Evolutionary conservation across 371 early-diverging fungal genomes (phyloP).

Genomic region (Mucor irregularis): DNA sequence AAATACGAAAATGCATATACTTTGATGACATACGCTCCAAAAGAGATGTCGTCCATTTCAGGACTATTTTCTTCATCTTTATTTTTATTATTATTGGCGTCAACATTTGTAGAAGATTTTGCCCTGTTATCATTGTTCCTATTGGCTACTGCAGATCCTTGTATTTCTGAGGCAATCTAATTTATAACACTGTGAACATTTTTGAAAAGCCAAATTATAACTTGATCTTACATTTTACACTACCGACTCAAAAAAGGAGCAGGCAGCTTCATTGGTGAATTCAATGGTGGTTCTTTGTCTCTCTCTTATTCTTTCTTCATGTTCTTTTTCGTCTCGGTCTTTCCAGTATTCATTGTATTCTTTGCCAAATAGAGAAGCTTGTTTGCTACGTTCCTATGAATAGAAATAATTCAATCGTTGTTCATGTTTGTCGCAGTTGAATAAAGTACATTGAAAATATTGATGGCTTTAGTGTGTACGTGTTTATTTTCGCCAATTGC

Average conservation of each 20-base stretch:
- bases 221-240: slow-evolving; percentile 6
- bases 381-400: slow-evolving; percentile 9
- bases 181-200: not conserved
- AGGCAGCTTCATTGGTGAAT: slow-evolving; percentile 16
- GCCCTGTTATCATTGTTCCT: not conserved
- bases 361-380: slow-evolving; percentile 4
- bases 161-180: not conserved
- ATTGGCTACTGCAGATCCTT: not conserved
- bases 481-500: slow-evolving; percentile 5
- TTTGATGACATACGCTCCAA: too few relatives aligned
- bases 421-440: slow-evolving; percentile 2
- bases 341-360: slow-evolving; percentile 10
- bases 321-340: not conserved
- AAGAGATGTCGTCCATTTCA: too few relatives aligned
- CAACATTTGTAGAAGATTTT: not conserved
- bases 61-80: too few relatives aligned
- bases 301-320: slow-evolving; percentile 13
- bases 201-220: too few relatives aligned
- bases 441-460: slow-evolving; percentile 17
- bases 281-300: slow-evolving; percentile 18
- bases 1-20: too few relatives aligned
- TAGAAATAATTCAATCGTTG: slow-evolving; percentile 8
- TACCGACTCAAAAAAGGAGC: slow-evolving; percentile 13
- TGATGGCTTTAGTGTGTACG: slow-evolving; percentile 1
- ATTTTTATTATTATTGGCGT: not conserved